phyloP scores from a whole-genome alignment of 2,329 filamentous ascomycete species.

The Epichloe sylvatica region DNA sequence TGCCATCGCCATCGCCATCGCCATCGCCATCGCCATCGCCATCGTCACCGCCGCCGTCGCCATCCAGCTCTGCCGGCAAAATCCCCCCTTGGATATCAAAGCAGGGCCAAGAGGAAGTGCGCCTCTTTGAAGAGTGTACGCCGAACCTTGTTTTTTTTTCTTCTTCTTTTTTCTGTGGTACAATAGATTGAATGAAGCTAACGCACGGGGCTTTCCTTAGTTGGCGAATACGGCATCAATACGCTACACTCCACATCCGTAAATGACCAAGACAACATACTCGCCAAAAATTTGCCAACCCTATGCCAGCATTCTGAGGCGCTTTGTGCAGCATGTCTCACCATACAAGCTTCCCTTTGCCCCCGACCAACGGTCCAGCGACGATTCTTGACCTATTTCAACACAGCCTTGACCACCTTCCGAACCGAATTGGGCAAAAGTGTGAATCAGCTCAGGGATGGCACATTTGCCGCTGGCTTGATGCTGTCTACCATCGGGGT shows the following conservation, averaged over 20 bases:
- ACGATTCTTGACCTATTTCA: neutral
- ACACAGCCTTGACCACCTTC: neutral
- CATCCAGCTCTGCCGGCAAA: neutral
- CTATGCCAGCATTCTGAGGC: neutral
- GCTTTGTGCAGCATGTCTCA: neutral
- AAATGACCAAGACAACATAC: conserved; percentile 1
- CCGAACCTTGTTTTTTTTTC: neutral
- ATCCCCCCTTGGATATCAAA: neutral
- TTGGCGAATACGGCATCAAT: neutral
- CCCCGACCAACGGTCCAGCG: neutral
- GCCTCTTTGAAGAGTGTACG: neutral
- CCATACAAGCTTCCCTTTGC: neutral
- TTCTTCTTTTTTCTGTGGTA: neutral
- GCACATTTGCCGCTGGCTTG: conserved; percentile 1
- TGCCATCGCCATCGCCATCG: too few species aligned
- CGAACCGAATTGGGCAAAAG: neutral
- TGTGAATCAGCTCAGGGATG: neutral
- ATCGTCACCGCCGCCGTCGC: too few species aligned
- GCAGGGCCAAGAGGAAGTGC: neutral
- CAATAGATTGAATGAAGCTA: neutral
- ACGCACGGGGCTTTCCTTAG: neutral
- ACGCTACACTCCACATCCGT: neutral
- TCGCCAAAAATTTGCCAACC: neutral
- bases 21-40: too few species aligned
- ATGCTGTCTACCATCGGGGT: conserved; percentile 1